Conservation (phyloP, 2,329 filamentous ascomycete species). For the Fusarium sp. region DNA sequence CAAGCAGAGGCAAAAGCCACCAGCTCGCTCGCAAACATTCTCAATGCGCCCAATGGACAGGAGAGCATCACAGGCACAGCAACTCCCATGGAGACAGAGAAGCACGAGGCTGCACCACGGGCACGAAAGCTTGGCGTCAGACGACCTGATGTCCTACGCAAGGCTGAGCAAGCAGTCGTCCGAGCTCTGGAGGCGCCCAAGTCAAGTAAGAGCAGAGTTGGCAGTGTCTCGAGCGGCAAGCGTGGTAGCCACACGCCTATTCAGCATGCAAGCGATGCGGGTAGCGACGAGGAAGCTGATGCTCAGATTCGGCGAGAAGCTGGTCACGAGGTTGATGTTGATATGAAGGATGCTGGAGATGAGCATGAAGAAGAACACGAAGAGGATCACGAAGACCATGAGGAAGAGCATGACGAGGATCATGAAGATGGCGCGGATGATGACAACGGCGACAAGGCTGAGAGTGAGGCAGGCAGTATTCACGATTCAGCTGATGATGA, state of each 20-base stretch:
- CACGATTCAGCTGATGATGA: constrained; percentile 75
- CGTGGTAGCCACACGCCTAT: constrained; percentile 54
- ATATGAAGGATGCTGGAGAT: constrained; percentile 55
- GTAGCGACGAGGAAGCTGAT: constrained; percentile 55
- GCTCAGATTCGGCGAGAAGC: constrained; percentile 50
- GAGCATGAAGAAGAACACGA: constrained; percentile 44
- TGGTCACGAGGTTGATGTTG: constrained; percentile 47
- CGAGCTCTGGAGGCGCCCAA: constrained; percentile 61
- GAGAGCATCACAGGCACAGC: constrained; percentile 48
- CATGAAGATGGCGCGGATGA: constrained; percentile 43
- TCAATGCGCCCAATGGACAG: constrained; percentile 54
- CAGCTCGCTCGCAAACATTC: constrained; percentile 53
- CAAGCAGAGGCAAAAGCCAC: constrained; percentile 47
- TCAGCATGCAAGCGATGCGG: constrained; percentile 48
- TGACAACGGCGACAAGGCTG: constrained; percentile 44
- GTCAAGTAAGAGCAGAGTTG: constrained; percentile 57
- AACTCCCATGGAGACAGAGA: constrained; percentile 52
- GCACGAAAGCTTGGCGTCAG: constrained; percentile 58
- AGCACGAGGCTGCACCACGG: constrained; percentile 53
- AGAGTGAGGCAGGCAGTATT: constrained; percentile 60
- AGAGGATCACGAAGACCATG: constrained; percentile 42
- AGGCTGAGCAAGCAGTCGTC: constrained; percentile 67
- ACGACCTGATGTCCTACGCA: constrained; percentile 67
- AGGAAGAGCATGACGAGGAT: constrained; percentile 39
- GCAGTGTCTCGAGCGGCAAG: constrained; percentile 63